A percentile compares a stretch with the other conserved stretches of the same genome.
Evolutionary conservation across 805 yeast genomes (phyloP).

Genomic region (Lachancea thermotolerans): DNA sequence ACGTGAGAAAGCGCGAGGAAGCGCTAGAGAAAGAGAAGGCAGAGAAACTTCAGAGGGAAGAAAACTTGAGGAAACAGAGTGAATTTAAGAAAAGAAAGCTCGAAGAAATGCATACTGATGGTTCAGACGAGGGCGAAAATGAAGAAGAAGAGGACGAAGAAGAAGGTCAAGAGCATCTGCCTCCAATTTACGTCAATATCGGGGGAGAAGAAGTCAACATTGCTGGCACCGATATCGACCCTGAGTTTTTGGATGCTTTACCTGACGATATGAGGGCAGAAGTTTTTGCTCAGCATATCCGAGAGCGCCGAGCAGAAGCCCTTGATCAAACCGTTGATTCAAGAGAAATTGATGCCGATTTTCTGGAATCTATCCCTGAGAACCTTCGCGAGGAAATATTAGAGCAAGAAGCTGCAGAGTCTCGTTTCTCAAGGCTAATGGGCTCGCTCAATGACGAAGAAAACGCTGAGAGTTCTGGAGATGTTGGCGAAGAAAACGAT

Average conservation of each 20-base stretch:
- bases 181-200: constrained; percentile 63
- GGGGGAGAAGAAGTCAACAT: constrained; percentile 79
- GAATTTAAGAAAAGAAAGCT: constrained; percentile 21
- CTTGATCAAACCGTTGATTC: constrained; percentile 37
- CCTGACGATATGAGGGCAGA: constrained; percentile 93
- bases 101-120: constrained; percentile 21
- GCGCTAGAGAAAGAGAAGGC: constrained; percentile 27
- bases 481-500: constrained; percentile 14
- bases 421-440: constrained; percentile 30
- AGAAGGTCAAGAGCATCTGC: constrained; percentile 18
- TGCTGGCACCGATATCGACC: constrained; percentile 86
- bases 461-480: constrained; percentile 1
- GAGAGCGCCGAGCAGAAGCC: constrained; percentile 64
- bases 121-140: constrained; percentile 21
- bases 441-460: constrained; percentile 11
- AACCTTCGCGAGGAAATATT: constrained; percentile 53
- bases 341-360: constrained; percentile 72
- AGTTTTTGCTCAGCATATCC: constrained; percentile 76
- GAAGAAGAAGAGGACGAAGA: constrained; percentile 10
- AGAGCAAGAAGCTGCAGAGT: constrained; percentile 46
- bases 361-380: constrained; percentile 73
- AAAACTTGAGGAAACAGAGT: constrained; percentile 27
- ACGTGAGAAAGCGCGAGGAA: constrained; percentile 20
- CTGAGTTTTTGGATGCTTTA: constrained; percentile 79
- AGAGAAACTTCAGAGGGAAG: constrained; percentile 27